Percentiles rank a stretch among this genome's conserved stretches.
Evolutionary conservation across 2,329 filamentous ascomycete genomes (phyloP).

Genomic region (Colletotrichum navitas): DNA sequence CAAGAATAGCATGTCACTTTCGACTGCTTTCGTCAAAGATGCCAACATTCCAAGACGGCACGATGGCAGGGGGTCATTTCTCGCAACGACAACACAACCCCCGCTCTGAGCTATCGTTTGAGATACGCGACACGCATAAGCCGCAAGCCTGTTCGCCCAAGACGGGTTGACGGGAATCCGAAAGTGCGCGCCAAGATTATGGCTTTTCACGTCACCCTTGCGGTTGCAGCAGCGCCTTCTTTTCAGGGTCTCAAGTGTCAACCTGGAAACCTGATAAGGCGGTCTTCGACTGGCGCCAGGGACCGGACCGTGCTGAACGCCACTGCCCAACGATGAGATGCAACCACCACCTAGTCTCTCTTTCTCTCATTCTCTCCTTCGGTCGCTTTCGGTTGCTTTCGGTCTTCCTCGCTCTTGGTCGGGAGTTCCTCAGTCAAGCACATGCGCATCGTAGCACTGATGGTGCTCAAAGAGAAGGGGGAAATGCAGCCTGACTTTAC

Average conservation of each 20-base stretch:
- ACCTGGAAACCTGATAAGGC: conserved; percentile 7
- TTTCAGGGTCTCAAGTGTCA: conserved; percentile 14
- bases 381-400: not conserved
- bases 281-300: not conserved
- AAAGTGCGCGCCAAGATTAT: not conserved
- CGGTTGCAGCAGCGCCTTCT: conserved; percentile 9
- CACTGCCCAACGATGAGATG: conserved; percentile 1
- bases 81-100: conserved; percentile 13
- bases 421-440: not conserved
- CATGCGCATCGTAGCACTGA: conserved; percentile 2
- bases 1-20: not conserved
- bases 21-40: not conserved
- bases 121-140: not conserved
- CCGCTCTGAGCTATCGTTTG: not conserved
- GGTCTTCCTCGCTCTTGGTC: not conserved
- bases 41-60: not conserved
- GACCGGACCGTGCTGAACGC: conserved; percentile 1
- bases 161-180: conserved; percentile 13
- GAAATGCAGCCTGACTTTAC: conserved; percentile 2
- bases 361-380: not conserved
- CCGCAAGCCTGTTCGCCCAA: conserved; percentile 10
- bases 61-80: not conserved
- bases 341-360: not conserved
- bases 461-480: not conserved
- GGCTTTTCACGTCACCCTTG: conserved; percentile 9